Percentiles rank a stretch among this genome's conserved stretches.
Conservation (phyloP, 1,284 basidiomycete genomes). For the Sporisorium reilianum region DNA sequence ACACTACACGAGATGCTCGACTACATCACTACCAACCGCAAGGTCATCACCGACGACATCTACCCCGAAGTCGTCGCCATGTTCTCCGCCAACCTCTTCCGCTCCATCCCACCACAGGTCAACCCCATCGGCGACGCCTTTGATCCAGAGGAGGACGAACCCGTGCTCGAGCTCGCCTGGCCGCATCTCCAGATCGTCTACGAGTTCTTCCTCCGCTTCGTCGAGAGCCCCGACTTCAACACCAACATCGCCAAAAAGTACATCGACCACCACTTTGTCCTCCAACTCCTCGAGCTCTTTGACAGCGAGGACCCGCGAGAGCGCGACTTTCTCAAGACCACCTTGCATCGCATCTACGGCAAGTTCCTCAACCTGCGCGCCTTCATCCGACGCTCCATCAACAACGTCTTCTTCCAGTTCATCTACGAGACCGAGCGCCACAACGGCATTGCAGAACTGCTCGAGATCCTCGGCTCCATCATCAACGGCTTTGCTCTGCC, state of each 20-base stretch:
- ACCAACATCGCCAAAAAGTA: conserved; percentile 97
- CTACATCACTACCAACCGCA: conserved; percentile 95
- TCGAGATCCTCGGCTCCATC: conserved; percentile 98
- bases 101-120: conserved; percentile 98
- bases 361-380: conserved; percentile 99
- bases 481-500: conserved; percentile 99
- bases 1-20: conserved; percentile 99
- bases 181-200: conserved; percentile 99
- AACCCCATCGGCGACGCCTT: conserved; percentile 98
- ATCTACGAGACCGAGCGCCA: conserved; percentile 98
- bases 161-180: conserved; percentile 98
- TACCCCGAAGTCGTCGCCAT: conserved; percentile 99
- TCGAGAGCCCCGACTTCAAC: conserved; percentile 98
- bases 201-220: conserved; percentile 99
- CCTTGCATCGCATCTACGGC: conserved; percentile 97
- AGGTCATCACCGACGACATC: conserved; percentile 95
- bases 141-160: conserved; percentile 99
- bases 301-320: conserved; percentile 99
- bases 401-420: conserved; percentile 99
- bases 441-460: conserved; percentile 97
- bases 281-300: conserved; percentile 94
- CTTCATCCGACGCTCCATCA: conserved; percentile 98
- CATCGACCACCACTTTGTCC: conserved; percentile 95
- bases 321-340: conserved; percentile 99
- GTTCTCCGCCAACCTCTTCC: conserved; percentile 91